Conservation (phyloP, 75 land plant genomes). For the Adiantum capillusveneris region DNA sequence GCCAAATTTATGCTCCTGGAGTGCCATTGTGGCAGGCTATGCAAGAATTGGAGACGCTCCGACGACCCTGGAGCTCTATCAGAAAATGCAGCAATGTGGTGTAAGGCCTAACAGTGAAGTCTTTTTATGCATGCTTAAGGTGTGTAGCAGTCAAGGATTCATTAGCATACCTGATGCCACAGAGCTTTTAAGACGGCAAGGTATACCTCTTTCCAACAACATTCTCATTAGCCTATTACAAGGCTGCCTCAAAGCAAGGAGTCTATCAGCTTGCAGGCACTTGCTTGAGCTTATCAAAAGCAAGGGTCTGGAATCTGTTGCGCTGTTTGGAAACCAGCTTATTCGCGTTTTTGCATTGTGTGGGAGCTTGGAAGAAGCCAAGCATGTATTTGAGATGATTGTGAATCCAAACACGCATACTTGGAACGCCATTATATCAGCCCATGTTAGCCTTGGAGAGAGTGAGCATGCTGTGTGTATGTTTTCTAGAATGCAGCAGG, state of each 20-base stretch:
- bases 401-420: neutral
- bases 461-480: neutral
- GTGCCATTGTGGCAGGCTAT: constrained; percentile 7
- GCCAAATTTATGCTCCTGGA: constrained; percentile 5
- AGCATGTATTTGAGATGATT: constrained; percentile 2
- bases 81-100: constrained; percentile 3
- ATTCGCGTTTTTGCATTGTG: neutral
- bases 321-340: neutral
- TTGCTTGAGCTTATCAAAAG: neutral
- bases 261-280: neutral
- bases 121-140: neutral
- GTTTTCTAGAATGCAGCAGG: neutral
- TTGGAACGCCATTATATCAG: constrained; percentile 3
- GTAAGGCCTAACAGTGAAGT: neutral
- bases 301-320: no score
- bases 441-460: neutral
- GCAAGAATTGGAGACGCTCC: neutral
- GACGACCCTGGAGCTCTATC: constrained; percentile 1
- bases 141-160: neutral
- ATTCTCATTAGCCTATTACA: neutral
- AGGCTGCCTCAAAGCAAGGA: neutral
- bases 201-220: no score
- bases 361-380: constrained; percentile 6
- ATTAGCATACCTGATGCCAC: neutral
- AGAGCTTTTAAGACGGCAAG: no score